Percentiles rank a stretch among this genome's conserved stretches.
Conservation (phyloP, 495 filamentous ascomycete genomes). For the Elasticomyces elasticus region DNA sequence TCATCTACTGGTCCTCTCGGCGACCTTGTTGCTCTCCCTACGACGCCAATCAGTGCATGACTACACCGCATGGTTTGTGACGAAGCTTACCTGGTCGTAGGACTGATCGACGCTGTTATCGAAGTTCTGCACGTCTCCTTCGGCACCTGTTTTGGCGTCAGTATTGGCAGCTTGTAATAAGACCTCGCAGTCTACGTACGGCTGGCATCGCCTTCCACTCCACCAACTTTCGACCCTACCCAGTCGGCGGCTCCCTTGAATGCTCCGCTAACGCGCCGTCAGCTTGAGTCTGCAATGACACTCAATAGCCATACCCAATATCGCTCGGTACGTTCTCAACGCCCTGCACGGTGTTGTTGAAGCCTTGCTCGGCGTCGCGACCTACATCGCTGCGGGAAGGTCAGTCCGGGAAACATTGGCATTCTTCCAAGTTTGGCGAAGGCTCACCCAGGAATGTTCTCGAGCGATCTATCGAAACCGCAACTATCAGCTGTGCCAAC, state of each 20-base stretch:
- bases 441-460: constrained; percentile 1
- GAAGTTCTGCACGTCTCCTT: constrained; percentile 13
- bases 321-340: constrained; percentile 12
- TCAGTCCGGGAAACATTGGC: neutral
- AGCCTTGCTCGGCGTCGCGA: constrained; percentile 6
- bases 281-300: neutral
- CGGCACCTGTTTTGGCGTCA: constrained; percentile 1
- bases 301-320: constrained; percentile 3
- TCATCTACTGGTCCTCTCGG: neutral
- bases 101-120: constrained; percentile 15
- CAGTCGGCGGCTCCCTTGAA: constrained; percentile 9
- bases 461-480: neutral
- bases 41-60: neutral
- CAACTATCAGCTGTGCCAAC: neutral
- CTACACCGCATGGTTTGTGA: neutral
- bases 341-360: constrained; percentile 5
- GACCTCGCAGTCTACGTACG: neutral
- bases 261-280: neutral
- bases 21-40: neutral
- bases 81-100: constrained; percentile 4
- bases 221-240: constrained; percentile 13
- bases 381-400: neutral
- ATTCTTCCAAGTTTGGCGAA: neutral
- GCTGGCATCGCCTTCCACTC: constrained; percentile 11
- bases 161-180: neutral